A percentile compares a stretch with the other conserved stretches of the same genome.
Evolutionary conservation across 208 protist species (phyloP).

Genomic region (Polymyxa betae): DNA sequence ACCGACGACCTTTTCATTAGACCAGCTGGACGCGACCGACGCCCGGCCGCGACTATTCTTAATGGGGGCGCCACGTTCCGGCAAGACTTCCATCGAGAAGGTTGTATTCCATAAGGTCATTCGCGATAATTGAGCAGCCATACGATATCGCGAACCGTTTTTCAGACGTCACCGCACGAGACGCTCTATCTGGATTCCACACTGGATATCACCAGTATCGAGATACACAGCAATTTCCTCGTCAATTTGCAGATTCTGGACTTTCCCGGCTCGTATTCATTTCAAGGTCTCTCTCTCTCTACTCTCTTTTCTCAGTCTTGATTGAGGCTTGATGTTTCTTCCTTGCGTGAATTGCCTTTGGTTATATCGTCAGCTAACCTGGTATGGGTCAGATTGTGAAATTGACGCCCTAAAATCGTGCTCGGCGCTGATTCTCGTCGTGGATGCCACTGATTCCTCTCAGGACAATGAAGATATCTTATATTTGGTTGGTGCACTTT

Average conservation of each 20-base stretch:
- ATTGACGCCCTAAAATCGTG: not conserved
- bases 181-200: not conserved
- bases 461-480: not conserved
- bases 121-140: not conserved
- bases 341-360: no score
- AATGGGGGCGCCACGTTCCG: not conserved
- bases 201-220: not conserved
- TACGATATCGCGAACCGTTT: not conserved
- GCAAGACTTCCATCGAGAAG: not conserved
- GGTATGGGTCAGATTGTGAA: not conserved
- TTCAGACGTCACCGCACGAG: not conserved
- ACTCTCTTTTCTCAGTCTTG: no score
- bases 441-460: not conserved
- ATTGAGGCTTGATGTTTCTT: no score
- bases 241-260: conserved; percentile 3
- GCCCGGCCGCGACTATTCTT: not conserved
- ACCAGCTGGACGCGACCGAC: not conserved
- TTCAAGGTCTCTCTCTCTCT: not conserved
- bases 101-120: conserved; percentile 20
- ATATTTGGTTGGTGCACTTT: not conserved
- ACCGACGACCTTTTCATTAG: not conserved
- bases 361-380: not conserved
- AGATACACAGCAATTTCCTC: not conserved
- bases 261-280: not conserved
- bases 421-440: not conserved